A percentile compares a stretch with the other conserved stretches of the same genome.
Evolutionary conservation across 768 basidiomycete species (phyloP).

Genomic region (Galerina sulciceps): DNA sequence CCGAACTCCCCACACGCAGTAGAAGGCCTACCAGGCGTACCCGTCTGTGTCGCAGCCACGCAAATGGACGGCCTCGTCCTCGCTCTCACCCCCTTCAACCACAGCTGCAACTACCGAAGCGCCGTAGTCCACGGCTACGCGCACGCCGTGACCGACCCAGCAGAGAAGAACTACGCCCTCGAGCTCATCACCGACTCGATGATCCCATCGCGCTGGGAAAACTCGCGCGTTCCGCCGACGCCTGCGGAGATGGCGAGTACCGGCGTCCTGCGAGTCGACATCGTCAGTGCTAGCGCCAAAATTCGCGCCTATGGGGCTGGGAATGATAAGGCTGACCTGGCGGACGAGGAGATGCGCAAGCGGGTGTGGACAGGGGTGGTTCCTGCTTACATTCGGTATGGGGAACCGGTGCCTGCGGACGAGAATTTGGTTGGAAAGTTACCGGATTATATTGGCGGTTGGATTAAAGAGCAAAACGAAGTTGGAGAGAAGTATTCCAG

Average conservation of each 20-base stretch:
- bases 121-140: slow-evolving; percentile 30
- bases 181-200: slow-evolving; percentile 27
- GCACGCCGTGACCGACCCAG: slow-evolving; percentile 17
- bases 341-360: slow-evolving; percentile 14
- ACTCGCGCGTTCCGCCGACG: slow-evolving; percentile 29
- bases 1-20: slow-evolving; percentile 8
- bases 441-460: slow-evolving; percentile 15
- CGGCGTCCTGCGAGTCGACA: slow-evolving; percentile 27
- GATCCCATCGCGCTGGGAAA: slow-evolving; percentile 24
- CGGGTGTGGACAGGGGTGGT: slow-evolving; percentile 31
- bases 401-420: slow-evolving; percentile 19
- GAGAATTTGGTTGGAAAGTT: slow-evolving; percentile 20
- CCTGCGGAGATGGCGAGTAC: slow-evolving; percentile 27
- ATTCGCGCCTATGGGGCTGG: slow-evolving; percentile 22
- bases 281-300: slow-evolving; percentile 33
- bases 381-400: slow-evolving; percentile 18
- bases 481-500: slow-evolving; percentile 11
- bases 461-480: slow-evolving; percentile 16
- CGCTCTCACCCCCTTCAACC: slow-evolving; percentile 31
- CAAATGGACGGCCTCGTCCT: slow-evolving; percentile 31
- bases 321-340: slow-evolving; percentile 27
- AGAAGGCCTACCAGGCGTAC: slow-evolving; percentile 19
- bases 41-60: slow-evolving; percentile 30
- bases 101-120: slow-evolving; percentile 32
- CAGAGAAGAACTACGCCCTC: slow-evolving; percentile 29